Evolutionary conservation across 2,329 filamentous ascomycete species (phyloP).

Genomic region (Nigrospora oryzae): DNA sequence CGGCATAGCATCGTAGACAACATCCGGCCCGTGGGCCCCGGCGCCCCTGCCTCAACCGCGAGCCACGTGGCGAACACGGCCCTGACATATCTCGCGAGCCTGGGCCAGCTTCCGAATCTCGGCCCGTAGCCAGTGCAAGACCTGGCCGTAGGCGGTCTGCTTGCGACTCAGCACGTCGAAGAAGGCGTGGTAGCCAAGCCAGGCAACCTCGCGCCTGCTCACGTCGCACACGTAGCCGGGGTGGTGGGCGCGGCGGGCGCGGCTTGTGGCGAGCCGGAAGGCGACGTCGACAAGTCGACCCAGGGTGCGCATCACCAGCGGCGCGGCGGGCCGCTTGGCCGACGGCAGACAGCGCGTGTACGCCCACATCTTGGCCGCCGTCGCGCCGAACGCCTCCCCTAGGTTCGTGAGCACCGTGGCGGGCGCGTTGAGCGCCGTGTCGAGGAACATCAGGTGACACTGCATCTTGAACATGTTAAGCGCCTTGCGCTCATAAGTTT

Average conservation of each 20-base stretch:
- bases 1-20: too few species aligned
- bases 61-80: conserved; percentile 11
- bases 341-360: conserved; percentile 51
- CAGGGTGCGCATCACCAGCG: conserved; percentile 61
- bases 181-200: conserved; percentile 66
- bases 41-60: too few species aligned
- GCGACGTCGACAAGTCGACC: conserved; percentile 57
- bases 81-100: conserved; percentile 20
- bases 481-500: conserved; percentile 72
- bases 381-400: conserved; percentile 65
- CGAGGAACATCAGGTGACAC: conserved; percentile 75
- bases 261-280: conserved; percentile 53
- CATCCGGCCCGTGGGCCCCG: too few species aligned
- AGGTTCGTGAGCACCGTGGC: conserved; percentile 66
- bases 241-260: conserved; percentile 32
- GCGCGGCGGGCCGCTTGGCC: conserved; percentile 44
- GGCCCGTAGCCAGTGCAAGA: conserved; percentile 60
- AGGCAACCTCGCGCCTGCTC: conserved; percentile 48
- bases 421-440: conserved; percentile 67
- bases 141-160: conserved; percentile 58
- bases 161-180: conserved; percentile 56
- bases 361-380: conserved; percentile 66
- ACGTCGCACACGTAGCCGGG: conserved; percentile 51
- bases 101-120: conserved; percentile 31
- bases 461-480: conserved; percentile 75